Evolutionary conservation across 345 rosid species (phyloP).

Genomic region (Cardamine occulta): DNA sequence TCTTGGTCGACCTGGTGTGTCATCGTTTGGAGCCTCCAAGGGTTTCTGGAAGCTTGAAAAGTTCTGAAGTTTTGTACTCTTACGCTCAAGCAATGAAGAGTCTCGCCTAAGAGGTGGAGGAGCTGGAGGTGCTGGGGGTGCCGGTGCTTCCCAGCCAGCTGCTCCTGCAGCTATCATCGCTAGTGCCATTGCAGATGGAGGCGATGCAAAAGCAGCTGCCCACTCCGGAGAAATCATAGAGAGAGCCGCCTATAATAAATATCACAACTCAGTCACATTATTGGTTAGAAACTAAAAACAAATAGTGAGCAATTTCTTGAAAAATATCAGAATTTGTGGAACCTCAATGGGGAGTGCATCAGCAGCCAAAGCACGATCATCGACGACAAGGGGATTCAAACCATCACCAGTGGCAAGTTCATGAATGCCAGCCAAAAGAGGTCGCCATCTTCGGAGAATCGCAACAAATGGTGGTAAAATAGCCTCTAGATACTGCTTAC

Average conservation of each 20-base stretch:
- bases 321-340: neutral
- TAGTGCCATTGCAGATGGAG: slow-evolving; percentile 98
- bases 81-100: slow-evolving; percentile 82
- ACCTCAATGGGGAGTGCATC: slow-evolving; percentile 95
- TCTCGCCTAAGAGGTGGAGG: slow-evolving; percentile 77
- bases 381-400: slow-evolving; percentile 84
- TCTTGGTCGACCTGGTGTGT: slow-evolving; percentile 66
- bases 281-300: no score
- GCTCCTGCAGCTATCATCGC: slow-evolving; percentile 99
- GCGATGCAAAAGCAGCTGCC: slow-evolving; percentile 99
- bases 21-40: slow-evolving; percentile 61
- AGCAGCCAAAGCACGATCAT: slow-evolving; percentile 93
- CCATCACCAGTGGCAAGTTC: slow-evolving; percentile 96
- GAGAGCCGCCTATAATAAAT: slow-evolving; percentile 75
- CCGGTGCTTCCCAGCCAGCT: slow-evolving; percentile 77
- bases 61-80: slow-evolving; percentile 64
- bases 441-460: slow-evolving; percentile 93
- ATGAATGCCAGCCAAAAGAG: slow-evolving; percentile 93
- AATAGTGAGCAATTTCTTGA: no score
- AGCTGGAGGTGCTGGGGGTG: slow-evolving; percentile 43
- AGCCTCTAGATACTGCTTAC: slow-evolving; percentile 87
- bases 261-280: neutral
- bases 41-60: slow-evolving; percentile 95
- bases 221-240: slow-evolving; percentile 92
- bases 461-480: slow-evolving; percentile 97